Percentiles rank a stretch among this genome's conserved stretches.
phyloP scores from a whole-genome alignment of 305 asterid species.

The Stenogyne calaminthoides region DNA sequence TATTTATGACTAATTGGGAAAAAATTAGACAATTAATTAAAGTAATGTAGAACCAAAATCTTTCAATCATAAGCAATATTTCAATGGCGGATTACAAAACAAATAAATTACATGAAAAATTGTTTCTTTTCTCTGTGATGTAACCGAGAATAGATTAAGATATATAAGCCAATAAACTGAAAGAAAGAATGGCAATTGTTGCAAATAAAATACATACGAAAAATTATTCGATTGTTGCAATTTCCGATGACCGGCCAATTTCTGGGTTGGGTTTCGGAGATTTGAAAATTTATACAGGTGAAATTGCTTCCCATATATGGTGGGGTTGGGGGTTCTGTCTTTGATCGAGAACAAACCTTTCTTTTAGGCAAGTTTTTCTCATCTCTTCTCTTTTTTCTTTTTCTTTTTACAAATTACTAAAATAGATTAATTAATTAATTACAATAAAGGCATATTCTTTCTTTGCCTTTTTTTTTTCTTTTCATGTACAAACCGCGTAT shows the following conservation, averaged over 20 bases:
- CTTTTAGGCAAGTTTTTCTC: constrained; percentile 58
- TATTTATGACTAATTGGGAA: constrained; percentile 9
- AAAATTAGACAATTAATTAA: neutral
- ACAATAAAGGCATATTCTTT: neutral
- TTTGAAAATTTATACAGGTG: constrained; percentile 26
- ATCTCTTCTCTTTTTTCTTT: constrained; percentile 24
- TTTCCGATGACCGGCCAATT: constrained; percentile 37
- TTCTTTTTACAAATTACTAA: constrained; percentile 12
- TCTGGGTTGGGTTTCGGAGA: constrained; percentile 36
- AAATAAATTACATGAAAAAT: constrained; percentile 4
- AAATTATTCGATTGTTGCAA: constrained; percentile 15
- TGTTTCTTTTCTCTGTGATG: constrained; percentile 21
- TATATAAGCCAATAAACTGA: neutral
- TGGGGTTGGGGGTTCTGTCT: constrained; percentile 36
- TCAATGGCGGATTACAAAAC: constrained; percentile 21
- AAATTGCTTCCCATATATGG: neutral
- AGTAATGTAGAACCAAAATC: constrained; percentile 33
- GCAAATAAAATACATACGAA: constrained; percentile 19
- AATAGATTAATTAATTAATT: neutral
- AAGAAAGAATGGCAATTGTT: constrained; percentile 15
- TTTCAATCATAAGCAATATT: constrained; percentile 29
- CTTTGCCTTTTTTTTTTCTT: neutral
- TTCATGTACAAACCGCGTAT: too few relatives aligned
- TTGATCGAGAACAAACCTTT: constrained; percentile 53
- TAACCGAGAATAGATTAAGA: constrained; percentile 33